Conservation (phyloP, 345 rosid genomes). For the Cardiospermum halicacabum region DNA sequence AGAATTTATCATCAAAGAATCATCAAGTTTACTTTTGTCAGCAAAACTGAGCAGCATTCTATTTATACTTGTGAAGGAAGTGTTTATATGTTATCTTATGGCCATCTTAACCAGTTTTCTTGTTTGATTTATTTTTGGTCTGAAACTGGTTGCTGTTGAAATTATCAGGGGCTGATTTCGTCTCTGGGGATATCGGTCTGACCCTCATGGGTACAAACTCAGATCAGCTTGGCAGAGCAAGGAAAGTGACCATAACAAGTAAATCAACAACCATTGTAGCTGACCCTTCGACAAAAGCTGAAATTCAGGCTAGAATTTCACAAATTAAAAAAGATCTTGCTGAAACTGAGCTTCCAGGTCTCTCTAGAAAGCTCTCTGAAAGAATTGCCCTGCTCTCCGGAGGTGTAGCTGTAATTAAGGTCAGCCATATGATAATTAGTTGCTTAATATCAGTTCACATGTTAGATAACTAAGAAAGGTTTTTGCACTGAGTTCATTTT, state of each 20-base stretch:
- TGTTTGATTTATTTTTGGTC: not conserved
- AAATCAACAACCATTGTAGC: constrained; percentile 81
- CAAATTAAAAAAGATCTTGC: constrained; percentile 91
- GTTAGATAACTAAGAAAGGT: not conserved
- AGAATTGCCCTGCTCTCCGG: constrained; percentile 87
- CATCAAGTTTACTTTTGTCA: constrained; percentile 1
- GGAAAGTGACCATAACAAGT: constrained; percentile 59
- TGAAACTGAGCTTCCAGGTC: constrained; percentile 55
- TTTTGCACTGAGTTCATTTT: not conserved
- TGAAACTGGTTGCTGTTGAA: constrained; percentile 10
- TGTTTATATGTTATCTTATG: not conserved
- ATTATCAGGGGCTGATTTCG: constrained; percentile 75
- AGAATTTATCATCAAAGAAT: not conserved
- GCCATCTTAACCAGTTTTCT: not conserved
- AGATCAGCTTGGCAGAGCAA: constrained; percentile 90
- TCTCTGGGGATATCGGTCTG: constrained; percentile 70
- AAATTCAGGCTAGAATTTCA: constrained; percentile 77
- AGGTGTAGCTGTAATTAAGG: constrained; percentile 92
- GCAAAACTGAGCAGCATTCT: not conserved
- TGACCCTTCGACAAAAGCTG: constrained; percentile 80
- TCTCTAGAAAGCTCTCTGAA: constrained; percentile 65
- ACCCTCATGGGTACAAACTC: constrained; percentile 55
- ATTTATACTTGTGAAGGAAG: constrained; percentile 1
- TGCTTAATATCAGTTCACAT: not conserved
- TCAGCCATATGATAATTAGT: constrained; percentile 18